Conservation (phyloP, 257 asterid species). For the Solanum medicagineum region DNA sequence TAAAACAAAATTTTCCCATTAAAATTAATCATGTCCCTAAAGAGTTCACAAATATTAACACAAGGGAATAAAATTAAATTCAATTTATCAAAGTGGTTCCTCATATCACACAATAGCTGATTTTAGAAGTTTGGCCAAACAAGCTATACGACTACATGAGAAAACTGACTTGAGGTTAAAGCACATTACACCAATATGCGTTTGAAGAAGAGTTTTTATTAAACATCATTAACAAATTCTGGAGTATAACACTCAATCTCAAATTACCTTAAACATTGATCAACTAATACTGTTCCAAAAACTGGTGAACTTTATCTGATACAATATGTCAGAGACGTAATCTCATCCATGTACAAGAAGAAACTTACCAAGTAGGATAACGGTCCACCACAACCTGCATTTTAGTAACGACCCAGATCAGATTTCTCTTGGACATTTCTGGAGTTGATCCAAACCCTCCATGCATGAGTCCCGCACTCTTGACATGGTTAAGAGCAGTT, state of each 20-base stretch:
- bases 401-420: conserved; percentile 93
- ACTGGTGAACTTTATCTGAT: not conserved
- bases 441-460: conserved; percentile 98
- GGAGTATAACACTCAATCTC: not conserved
- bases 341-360: not conserved
- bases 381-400: conserved; percentile 88
- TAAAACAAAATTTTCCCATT: not conserved
- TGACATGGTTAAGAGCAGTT: conserved; percentile 94
- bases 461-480: conserved; percentile 70
- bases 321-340: not conserved
- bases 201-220: not conserved
- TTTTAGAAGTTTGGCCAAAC: not conserved
- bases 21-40: not conserved
- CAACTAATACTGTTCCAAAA: not conserved
- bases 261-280: not conserved
- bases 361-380: conserved; percentile 89
- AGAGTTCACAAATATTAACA: not conserved
- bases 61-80: not conserved
- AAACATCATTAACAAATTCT: not conserved
- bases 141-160: not conserved
- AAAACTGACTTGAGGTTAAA: not conserved
- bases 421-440: conserved; percentile 81
- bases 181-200: not conserved
- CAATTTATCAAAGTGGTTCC: not conserved
- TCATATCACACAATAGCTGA: not conserved